Evolutionary conservation across 2,329 filamentous ascomycete genomes (phyloP).

Genomic region (Penicillium corylophilum): DNA sequence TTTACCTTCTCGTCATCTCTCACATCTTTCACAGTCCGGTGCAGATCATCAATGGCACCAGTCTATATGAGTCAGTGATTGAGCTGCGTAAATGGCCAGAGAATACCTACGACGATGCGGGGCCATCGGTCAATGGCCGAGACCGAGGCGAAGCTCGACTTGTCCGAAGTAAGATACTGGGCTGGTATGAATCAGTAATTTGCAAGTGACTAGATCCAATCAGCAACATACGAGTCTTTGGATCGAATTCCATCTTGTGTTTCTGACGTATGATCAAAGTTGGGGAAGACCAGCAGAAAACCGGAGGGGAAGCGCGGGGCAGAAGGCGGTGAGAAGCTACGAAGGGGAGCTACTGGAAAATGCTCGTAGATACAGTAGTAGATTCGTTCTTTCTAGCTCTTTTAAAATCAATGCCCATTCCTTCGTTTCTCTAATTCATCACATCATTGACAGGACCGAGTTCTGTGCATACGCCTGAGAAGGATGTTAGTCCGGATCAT

Average conservation of each 20-base stretch:
- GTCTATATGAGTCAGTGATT: slow-evolving; percentile 57
- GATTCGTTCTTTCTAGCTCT: slow-evolving; percentile 17
- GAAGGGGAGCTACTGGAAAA: not conserved
- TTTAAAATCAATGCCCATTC: slow-evolving; percentile 27
- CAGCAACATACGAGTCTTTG: slow-evolving; percentile 63
- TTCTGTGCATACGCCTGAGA: slow-evolving; percentile 76
- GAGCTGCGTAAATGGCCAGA: not conserved
- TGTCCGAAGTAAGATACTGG: slow-evolving; percentile 75
- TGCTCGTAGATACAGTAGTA: slow-evolving; percentile 18
- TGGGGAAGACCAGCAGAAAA: slow-evolving; percentile 13
- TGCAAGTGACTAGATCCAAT: not conserved
- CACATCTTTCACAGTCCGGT: slow-evolving; percentile 55
- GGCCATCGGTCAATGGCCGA: slow-evolving; percentile 91
- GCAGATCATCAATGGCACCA: slow-evolving; percentile 89
- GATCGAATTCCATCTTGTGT: slow-evolving; percentile 67
- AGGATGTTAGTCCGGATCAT: slow-evolving; percentile 3
- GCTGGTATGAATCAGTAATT: slow-evolving; percentile 49
- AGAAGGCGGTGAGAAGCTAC: slow-evolving; percentile 16
- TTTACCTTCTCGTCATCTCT: slow-evolving; percentile 61
- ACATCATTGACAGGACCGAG: slow-evolving; percentile 75
- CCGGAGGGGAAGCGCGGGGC: slow-evolving; percentile 20
- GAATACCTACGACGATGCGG: slow-evolving; percentile 72
- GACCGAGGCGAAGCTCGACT: slow-evolving; percentile 79
- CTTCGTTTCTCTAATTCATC: slow-evolving; percentile 32
- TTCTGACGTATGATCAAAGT: slow-evolving; percentile 8